Evolutionary conservation across 345 rosid species (phyloP).

Genomic region (Populus ilicifolia): DNA sequence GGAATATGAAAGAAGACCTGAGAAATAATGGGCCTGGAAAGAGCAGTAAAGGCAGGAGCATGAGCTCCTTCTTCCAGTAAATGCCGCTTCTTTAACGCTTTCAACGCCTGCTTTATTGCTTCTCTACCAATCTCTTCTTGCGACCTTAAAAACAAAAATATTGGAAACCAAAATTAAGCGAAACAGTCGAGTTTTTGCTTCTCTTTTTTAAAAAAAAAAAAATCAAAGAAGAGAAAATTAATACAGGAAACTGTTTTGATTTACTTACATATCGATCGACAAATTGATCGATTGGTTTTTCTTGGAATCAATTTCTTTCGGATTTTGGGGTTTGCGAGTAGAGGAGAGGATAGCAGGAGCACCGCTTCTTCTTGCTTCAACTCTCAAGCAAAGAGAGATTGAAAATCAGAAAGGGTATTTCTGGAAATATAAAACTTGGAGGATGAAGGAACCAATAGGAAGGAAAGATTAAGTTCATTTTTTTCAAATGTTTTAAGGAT

Average conservation of each 20-base stretch:
- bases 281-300: background rate
- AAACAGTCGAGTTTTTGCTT: background rate
- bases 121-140: conserved; percentile 49
- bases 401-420: background rate
- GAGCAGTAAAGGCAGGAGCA: conserved; percentile 73
- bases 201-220: background rate
- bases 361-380: background rate
- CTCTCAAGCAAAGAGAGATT: background rate
- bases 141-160: conserved; percentile 12
- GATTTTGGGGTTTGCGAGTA: background rate
- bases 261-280: conserved; percentile 4
- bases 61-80: conserved; percentile 91
- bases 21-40: conserved; percentile 69
- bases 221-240: background rate
- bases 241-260: background rate
- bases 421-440: background rate
- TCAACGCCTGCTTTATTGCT: conserved; percentile 76
- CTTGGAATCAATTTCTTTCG: too few species aligned
- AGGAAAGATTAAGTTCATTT: too few species aligned
- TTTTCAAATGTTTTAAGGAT: too few species aligned
- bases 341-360: background rate
- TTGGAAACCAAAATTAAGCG: background rate
- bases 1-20: conserved; percentile 42
- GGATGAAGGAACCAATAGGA: too few species aligned
- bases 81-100: conserved; percentile 79